Evolutionary conservation across 805 yeast genomes (phyloP).

Genomic region (Pichia exigua): DNA sequence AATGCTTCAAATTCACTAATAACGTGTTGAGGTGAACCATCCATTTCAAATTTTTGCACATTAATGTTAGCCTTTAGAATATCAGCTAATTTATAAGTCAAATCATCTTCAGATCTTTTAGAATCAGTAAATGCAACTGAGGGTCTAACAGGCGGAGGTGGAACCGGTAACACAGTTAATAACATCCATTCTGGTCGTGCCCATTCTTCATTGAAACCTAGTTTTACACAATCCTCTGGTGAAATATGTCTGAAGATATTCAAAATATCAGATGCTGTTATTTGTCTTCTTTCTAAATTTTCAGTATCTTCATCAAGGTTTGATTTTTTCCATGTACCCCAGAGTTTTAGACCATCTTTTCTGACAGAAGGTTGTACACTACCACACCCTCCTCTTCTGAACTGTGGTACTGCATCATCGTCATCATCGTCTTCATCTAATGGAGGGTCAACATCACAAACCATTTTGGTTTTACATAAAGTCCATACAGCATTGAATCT

Average conservation of each 20-base stretch:
- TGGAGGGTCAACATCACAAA: conserved; percentile 88
- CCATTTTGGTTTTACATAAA: conserved; percentile 82
- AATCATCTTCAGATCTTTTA: conserved; percentile 98
- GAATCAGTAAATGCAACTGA: conserved; percentile 97
- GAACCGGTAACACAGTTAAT: conserved; percentile 95
- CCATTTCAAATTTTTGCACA: conserved; percentile 95
- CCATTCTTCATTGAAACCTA: conserved; percentile 92
- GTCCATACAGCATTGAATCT: conserved; percentile 97
- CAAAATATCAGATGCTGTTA: conserved; percentile 82
- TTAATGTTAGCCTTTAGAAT: conserved; percentile 92
- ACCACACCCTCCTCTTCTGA: conserved; percentile 92
- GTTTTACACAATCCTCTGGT: conserved; percentile 66
- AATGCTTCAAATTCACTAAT: conserved; percentile 93
- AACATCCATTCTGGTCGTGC: conserved; percentile 99
- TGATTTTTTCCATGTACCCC: conserved; percentile 98
- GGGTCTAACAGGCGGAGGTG: conserved; percentile 99
- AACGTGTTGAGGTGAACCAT: conserved; percentile 98
- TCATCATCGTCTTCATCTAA: conserved; percentile 45
- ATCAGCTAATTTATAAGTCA: conserved; percentile 95
- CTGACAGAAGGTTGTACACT: conserved; percentile 93
- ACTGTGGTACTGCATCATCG: conserved; percentile 33
- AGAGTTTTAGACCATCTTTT: conserved; percentile 88
- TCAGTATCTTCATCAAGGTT: conserved; percentile 69
- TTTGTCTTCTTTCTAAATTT: conserved; percentile 85
- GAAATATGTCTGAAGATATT: conserved; percentile 89